Base-by-base conservation (phyloP, 805 yeast species). In the Clavispora santaluciae region DNA sequence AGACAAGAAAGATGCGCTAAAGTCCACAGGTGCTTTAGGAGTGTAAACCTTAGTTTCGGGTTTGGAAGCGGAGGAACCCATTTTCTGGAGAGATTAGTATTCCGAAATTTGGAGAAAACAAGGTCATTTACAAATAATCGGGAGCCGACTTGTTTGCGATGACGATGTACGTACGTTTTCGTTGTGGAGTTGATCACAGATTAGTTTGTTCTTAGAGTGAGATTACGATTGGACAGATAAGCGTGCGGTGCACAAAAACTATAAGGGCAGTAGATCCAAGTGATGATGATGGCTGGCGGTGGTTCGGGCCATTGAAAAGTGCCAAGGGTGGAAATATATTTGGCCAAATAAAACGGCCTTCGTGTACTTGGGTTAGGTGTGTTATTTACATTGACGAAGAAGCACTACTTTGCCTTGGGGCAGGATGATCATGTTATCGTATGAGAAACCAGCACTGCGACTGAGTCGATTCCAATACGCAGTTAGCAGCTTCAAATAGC, bases 1-100 rank as follows among this genome's bases (percentile, higher is more conserved):
- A 5, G 79, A 68, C 45, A 84, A 67, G 37, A 84, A 72, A 12
- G 82, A 73, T 3, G 83, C 76, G 39, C 82, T 76, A 58, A 82
- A 79, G 47, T 82, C 83, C 34, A 83, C 78, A 36, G 86, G 86
- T 6, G 87, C 73, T 31, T 72, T 60, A 26, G 89, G 87, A 3
- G 78, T 73, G 56, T 79, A 81, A 15, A 81, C 83, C 61, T 79
- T 80, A 16, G 81, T 74, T 50, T 79, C 82, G 29, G 82, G 79
- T 54, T 76, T 80, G 10, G 85, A 79, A 40, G 81, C 67, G 13
- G 73, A 56, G 17, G 81, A 63, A 36, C 86, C 86, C 86, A 80
- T 80, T 34, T 28, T 28, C 31, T 28, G 20, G 6, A 11, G n/a
- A 8, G 20, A 20, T 28, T 28, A 28, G 28, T 28, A 33, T 12